Conservation (phyloP, 331 rosid genomes). For the Stylosanthes scabra region DNA sequence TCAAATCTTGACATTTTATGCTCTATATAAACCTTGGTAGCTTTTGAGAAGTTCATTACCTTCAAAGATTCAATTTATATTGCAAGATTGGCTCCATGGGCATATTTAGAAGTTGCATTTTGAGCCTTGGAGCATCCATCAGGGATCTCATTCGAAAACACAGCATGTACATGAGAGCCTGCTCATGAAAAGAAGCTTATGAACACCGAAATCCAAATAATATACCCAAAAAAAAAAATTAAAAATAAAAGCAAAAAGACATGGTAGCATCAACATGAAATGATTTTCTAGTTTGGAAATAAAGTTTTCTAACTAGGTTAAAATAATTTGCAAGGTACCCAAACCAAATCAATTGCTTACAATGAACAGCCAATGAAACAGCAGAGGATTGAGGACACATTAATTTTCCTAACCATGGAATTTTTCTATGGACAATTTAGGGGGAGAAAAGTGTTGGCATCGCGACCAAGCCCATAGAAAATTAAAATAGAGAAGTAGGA, state of each 20-base stretch:
- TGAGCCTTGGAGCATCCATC: slow-evolving; percentile 66
- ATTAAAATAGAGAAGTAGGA: no score
- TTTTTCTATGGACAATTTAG: no score
- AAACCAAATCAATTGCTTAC: slow-evolving; percentile 1
- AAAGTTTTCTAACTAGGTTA: slow-evolving; percentile 7
- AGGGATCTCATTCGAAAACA: slow-evolving; percentile 90
- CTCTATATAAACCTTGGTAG: not conserved
- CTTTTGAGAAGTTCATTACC: slow-evolving; percentile 48
- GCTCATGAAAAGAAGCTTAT: slow-evolving; percentile 29
- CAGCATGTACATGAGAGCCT: slow-evolving; percentile 87
- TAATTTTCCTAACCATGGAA: no score
- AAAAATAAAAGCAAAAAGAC: not conserved
- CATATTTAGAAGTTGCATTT: slow-evolving; percentile 64
- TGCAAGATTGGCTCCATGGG: slow-evolving; percentile 70
- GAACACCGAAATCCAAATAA: slow-evolving; percentile 14
- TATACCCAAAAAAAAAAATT: not conserved
- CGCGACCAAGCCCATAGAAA: no score
- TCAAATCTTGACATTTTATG: not conserved
- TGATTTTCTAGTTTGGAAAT: not conserved
- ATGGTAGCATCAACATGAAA: not conserved
- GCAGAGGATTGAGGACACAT: no score
- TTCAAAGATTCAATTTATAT: slow-evolving; percentile 69
- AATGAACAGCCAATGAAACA: not conserved
- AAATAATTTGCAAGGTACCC: not conserved
- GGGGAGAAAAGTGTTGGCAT: no score